Percentiles rank a stretch among this genome's conserved stretches.
Evolutionary conservation across 805 yeast genomes (phyloP).

Genomic region (Yamadazyma paraphyllophila): DNA sequence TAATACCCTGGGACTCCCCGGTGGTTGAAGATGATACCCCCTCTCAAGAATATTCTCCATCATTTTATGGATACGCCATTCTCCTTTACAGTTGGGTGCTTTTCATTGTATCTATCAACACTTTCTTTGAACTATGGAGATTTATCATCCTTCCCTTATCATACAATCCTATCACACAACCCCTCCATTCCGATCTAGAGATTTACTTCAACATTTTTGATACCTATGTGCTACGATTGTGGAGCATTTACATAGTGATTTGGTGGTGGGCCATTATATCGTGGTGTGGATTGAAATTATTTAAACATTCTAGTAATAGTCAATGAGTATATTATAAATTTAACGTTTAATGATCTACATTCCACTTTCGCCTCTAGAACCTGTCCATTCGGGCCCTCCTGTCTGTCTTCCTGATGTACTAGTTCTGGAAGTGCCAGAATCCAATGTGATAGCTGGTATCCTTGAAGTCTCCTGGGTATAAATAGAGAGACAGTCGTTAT

Average conservation of each 20-base stretch:
- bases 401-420: slow-evolving; percentile 59
- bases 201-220: slow-evolving; percentile 24
- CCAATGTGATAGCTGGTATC: slow-evolving; percentile 15
- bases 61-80: slow-evolving; percentile 28
- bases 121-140: slow-evolving; percentile 36
- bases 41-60: neutral
- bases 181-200: slow-evolving; percentile 13
- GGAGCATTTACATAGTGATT: slow-evolving; percentile 39
- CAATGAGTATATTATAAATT: slow-evolving; percentile 4
- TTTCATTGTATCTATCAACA: slow-evolving; percentile 31
- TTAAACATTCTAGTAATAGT: slow-evolving; percentile 59
- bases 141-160: slow-evolving; percentile 31
- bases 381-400: slow-evolving; percentile 76
- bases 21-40: slow-evolving; percentile 6
- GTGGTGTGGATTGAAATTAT: slow-evolving; percentile 80
- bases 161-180: slow-evolving; percentile 5
- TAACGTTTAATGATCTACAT: neutral
- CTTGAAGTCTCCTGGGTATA: slow-evolving; percentile 28
- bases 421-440: slow-evolving; percentile 9
- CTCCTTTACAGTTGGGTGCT: slow-evolving; percentile 30
- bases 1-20: slow-evolving; percentile 14
- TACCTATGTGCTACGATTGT: slow-evolving; percentile 29
- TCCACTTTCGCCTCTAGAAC: slow-evolving; percentile 66
- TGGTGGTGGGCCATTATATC: slow-evolving; percentile 70
- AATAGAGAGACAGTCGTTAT: slow-evolving; percentile 34